Base-by-base conservation (phyloP, 2,329 filamentous ascomycete species). In the Stagonosporopsis rhizophila region DNA sequence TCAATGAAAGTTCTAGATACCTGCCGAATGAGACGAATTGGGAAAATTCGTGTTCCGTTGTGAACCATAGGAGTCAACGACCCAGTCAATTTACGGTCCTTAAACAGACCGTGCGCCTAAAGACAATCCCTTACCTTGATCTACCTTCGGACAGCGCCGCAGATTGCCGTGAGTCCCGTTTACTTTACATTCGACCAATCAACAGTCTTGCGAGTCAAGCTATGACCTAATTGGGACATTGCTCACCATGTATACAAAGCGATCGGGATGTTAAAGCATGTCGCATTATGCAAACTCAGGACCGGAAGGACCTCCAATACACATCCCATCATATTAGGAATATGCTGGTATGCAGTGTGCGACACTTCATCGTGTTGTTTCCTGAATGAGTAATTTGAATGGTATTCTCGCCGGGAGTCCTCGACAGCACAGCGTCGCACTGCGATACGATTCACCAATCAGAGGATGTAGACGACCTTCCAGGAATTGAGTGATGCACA, bases 151-250 rank as follows among this genome's bases (percentile, higher is more conserved):
- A 28, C 23, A 19, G 12, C 32, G 34, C n/a, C 34, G 44, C 32
- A 38, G 1, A 27, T 38, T 34, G 30, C 15, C 44, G 9, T 23
- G 28, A 44, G 17, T 6, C 11, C 42, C 12, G 35, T 23, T 19
- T 15, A 7, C 28, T 23, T 19, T 23, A 2, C 19, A 6, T 22
- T n/a, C 19, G 6, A 3, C 17, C 27, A 20, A 30, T 20, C 25
- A 20, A 9, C 27, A 9, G 28, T 22, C 14, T 37, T 7, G 17
- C 41, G 28, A 23, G 23, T 28, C 34, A 37, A 19, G 44, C 44
- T 9, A 8, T 14, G n/a, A 17, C 44, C 44, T n/a, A 14, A 47
- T 37, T 47, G 38, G 44, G 34, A 5, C 44, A 47, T 47, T 47
- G 44, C 44, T 47, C 44, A 38, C 5, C 34, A 7, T 30, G 8